Conservation (phyloP, 768 basidiomycete genomes). For the Kwoniella mangroviensis region DNA sequence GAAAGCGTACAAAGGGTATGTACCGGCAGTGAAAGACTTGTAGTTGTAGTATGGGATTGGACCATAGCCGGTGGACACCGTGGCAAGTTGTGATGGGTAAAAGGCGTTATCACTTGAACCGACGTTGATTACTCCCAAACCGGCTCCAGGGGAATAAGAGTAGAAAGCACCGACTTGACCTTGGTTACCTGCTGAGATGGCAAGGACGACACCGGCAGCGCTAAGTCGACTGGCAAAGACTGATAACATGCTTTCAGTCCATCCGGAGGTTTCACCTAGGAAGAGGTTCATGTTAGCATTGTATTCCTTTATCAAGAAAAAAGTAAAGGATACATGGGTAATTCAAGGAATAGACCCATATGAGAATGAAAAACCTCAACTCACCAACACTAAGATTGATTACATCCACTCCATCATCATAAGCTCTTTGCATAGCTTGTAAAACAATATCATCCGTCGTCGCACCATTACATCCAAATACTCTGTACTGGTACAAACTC, state of each 20-base stretch:
- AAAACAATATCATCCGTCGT: constrained; percentile 58
- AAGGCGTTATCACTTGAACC: constrained; percentile 60
- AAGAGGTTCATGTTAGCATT: not conserved
- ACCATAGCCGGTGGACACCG: constrained; percentile 61
- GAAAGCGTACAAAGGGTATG: constrained; percentile 65
- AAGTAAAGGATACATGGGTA: not conserved
- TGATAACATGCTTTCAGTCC: constrained; percentile 65
- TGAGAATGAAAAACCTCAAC: not conserved
- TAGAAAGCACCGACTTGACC: constrained; percentile 70
- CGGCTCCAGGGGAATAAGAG: constrained; percentile 64
- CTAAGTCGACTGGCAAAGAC: constrained; percentile 69
- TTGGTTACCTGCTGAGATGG: constrained; percentile 68
- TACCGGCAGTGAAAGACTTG: constrained; percentile 62
- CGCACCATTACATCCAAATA: constrained; percentile 67
- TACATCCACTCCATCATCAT: constrained; percentile 66
- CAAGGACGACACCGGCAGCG: constrained; percentile 66
- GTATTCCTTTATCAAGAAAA: not conserved
- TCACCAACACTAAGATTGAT: constrained; percentile 70
- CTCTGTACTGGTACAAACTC: constrained; percentile 61
- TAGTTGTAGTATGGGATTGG: constrained; percentile 63
- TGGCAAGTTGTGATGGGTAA: constrained; percentile 66
- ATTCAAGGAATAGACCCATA: not conserved
- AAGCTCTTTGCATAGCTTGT: constrained; percentile 63
- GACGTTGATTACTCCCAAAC: constrained; percentile 64
- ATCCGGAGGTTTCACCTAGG: constrained; percentile 63